Evolutionary conservation across 225 moss, liverwort and hornwort species (phyloP), one percentile per base, ranked within the genome.

Genomic region (Sphagnum contortum): DNA sequence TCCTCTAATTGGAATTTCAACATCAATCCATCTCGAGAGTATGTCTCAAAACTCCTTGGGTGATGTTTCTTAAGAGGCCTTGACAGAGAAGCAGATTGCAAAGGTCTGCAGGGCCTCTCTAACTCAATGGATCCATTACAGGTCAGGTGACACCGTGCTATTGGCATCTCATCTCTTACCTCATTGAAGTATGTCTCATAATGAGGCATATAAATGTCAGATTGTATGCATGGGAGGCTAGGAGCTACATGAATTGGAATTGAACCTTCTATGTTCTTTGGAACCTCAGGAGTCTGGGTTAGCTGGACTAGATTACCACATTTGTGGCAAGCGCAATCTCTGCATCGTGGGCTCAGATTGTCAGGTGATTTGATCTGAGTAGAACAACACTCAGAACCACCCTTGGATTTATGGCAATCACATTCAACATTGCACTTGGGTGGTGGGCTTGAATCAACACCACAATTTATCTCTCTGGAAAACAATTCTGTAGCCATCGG

Each of bases 341-440:
- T 44, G 45, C 60, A 53, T 54, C 51, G 49, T 47, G 44, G 10
- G 13, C 59, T 74, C 5, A 63, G 59, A 69, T 70, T 76, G 52
- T 67, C 68, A 49, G 52, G 64, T 60, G 72, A 65, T 62, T 58
- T 72, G 64, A 74, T 69, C 49, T 73, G 74, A 50, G 60, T 71
- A 49, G 71, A 65, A 66, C 55, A 64, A 29, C 29, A 29, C 29
- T 29, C 29, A 29, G 29, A 29, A 29, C 0, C 29, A 29, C 29
- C 29, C 1, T 29, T 29, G 29, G 29, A 29, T 29, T 29, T 29
- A 29, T 29, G 29, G 29, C 29, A 29, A 29, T 29, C 29, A 29
- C 29, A 29, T 29, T 29, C 29, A 29, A 29, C 29, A 29, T 29
- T 29, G 29, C 29, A 29, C 29, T 29, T 29, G 29, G 29, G 29